Evolutionary conservation across 495 filamentous ascomycete species (phyloP), one percentile per base, ranked within the genome.

Genomic region (Xylaria longipes): DNA sequence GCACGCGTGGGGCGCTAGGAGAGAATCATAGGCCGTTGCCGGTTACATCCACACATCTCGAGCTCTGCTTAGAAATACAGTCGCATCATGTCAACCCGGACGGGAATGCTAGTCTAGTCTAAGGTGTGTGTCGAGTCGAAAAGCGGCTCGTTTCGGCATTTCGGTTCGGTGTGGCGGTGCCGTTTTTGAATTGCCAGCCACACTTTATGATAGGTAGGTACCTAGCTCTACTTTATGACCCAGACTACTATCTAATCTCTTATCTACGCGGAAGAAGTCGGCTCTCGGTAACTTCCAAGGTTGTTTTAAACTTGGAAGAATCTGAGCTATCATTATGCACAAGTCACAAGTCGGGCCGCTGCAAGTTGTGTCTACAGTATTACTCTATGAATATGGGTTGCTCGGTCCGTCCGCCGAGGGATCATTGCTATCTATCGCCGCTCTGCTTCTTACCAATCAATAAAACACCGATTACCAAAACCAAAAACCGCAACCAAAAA

Each of bases 61-160:
- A 68, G 25, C 37, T 3, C 27, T 70, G 68, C 68, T 70, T 70
- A 70, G 58, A 70, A 70, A 70, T 70, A 62, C 68, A 70, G 25
- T 68, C 31, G 43, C 14, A 39, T 43, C 31, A 35, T n/a, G 31
- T 68, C 48, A 31, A 68, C 50, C 35, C 20, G 3, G 45, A 54
- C 33, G 20, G 46, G 31, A 46, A 37, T 50, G n/a, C n/a, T n/a
- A n/a, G 43, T 35, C 62, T 65, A 65, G 57, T 37, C 57, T 4
- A 37, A 60, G 57, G 57, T 60, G 31, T 60, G n/a, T 9, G 3
- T 46, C 2, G 43, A 2, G n/a, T 60, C 17, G 15, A 35, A n/a
- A n/a, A 60, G 57, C 57, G 57, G 57, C 57, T 60, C 29, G 9
- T 41, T 56, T 54, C 65, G 65, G 65, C 31, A 39, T 25, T 27